Percentiles rank a stretch among this genome's conserved stretches.
Conservation (phyloP, 441 rosid species). For the Pelargonium myrrhifolium region DNA sequence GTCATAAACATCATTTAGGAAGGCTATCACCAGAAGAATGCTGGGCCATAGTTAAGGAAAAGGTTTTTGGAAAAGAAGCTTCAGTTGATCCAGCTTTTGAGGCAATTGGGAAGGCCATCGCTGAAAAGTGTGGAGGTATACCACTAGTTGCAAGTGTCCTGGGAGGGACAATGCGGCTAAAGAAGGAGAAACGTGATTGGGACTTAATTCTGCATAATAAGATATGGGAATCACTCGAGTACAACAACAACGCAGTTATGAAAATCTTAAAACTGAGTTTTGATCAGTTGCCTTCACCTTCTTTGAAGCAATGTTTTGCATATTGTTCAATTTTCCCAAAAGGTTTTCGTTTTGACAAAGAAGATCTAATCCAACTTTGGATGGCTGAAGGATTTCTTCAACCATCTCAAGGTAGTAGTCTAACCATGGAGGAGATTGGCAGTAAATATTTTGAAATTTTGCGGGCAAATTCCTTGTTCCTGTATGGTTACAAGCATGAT, state of each 20-base stretch:
- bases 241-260: background rate
- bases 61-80: no score
- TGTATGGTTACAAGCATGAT: background rate
- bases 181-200: no score
- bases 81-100: no score
- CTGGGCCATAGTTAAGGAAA: no score
- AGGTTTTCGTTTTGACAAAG: background rate
- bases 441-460: background rate
- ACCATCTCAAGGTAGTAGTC: background rate
- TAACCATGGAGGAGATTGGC: background rate
- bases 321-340: slow-evolving; percentile 14
- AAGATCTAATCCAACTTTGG: slow-evolving; percentile 7
- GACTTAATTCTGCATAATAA: no score
- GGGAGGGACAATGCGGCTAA: no score
- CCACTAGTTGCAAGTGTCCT: no score
- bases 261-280: background rate
- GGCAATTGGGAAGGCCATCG: no score
- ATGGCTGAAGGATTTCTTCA: slow-evolving; percentile 14
- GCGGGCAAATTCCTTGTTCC: background rate
- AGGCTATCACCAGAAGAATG: no score
- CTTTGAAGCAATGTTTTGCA: slow-evolving; percentile 11
- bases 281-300: slow-evolving; percentile 1
- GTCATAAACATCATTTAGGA: no score
- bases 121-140: no score
- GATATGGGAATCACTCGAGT: background rate